These are phyloP conservation scores for Mycena latifolia DNA, from an alignment of 768 basidiomycete genomes.

Conservation along the genomic window DNA sequence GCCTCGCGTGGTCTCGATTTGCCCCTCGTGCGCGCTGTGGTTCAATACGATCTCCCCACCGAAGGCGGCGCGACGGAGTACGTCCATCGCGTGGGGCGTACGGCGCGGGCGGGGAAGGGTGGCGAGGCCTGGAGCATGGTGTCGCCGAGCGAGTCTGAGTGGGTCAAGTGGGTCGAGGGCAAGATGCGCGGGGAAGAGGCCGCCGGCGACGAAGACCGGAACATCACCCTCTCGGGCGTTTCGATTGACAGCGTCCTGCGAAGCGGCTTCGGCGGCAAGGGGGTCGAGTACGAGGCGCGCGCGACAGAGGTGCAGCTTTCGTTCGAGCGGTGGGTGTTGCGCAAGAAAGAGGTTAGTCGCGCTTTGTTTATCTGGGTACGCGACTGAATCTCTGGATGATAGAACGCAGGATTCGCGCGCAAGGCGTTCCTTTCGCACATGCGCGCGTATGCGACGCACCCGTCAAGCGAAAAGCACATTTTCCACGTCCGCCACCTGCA, in stretches of 20 bases:
- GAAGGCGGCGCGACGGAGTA: conserved; percentile 98
- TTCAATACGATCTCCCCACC: conserved; percentile 98
- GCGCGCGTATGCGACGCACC: conserved; percentile 97
- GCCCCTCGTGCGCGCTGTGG: conserved; percentile 91
- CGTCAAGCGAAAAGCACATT: conserved; percentile 93
- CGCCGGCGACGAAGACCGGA: conserved; percentile 48
- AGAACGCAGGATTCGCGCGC: conserved; percentile 86
- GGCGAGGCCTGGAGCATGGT: conserved; percentile 98
- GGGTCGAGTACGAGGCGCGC: conserved; percentile 83
- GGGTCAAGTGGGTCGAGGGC: conserved; percentile 91
- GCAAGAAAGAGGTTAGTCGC: conserved; percentile 71
- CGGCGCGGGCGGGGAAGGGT: conserved; percentile 94
- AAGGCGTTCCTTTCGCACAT: conserved; percentile 93
- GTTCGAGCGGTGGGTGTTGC: conserved; percentile 94
- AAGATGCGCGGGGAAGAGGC: conserved; percentile 75
- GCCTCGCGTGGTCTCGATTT: conserved; percentile 98
- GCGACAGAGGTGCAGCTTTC: conserved; percentile 97
- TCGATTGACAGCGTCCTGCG: conserved; percentile 78
- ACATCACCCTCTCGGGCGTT: conserved; percentile 67
- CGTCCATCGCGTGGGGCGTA: conserved; percentile 96
- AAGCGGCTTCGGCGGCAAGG: conserved; percentile 89
- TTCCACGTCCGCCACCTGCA: conserved; percentile 97
- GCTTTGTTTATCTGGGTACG: conserved; percentile 21
- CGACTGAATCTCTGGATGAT: conserved; percentile 1
- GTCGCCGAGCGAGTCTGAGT: conserved; percentile 85